phyloP scores from a whole-genome alignment of 495 filamentous ascomycete genomes.

The Penicillium dipodomyicola region DNA sequence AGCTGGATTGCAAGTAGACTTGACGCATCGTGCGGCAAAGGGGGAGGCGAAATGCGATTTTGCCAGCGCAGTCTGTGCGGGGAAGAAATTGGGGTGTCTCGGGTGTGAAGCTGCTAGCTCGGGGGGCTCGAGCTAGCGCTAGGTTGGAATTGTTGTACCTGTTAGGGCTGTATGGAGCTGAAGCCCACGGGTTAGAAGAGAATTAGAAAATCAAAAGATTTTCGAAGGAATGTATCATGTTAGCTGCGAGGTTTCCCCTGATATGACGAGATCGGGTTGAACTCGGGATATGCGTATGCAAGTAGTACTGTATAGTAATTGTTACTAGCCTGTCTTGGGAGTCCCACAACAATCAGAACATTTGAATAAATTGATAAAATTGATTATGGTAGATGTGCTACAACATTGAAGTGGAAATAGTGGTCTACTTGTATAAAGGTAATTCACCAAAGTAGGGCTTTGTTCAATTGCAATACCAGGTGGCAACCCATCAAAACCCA shows the following conservation, averaged over 20 bases:
- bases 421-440: neutral
- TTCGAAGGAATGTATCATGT: constrained; percentile 1
- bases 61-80: constrained; percentile 23
- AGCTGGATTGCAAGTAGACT: constrained; percentile 22
- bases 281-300: neutral
- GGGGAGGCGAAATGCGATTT: constrained; percentile 6
- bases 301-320: constrained; percentile 3
- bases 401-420: neutral
- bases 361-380: neutral
- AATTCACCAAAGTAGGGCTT: neutral
- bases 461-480: constrained; percentile 8
- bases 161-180: neutral
- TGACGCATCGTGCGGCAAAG: constrained; percentile 37
- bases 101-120: constrained; percentile 3
- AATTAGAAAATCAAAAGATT: constrained; percentile 2
- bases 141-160: neutral
- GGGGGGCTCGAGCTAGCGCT: neutral
- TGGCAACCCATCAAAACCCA: constrained; percentile 1
- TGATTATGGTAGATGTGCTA: neutral
- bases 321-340: constrained; percentile 9
- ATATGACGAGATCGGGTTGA: constrained; percentile 16
- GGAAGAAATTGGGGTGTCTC: constrained; percentile 11
- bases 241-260: constrained; percentile 14
- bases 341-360: constrained; percentile 2
- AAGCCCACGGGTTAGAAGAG: neutral